phyloP scores from a whole-genome alignment of 83 land plant genomes.

The Diphasiastrum complanatum region DNA sequence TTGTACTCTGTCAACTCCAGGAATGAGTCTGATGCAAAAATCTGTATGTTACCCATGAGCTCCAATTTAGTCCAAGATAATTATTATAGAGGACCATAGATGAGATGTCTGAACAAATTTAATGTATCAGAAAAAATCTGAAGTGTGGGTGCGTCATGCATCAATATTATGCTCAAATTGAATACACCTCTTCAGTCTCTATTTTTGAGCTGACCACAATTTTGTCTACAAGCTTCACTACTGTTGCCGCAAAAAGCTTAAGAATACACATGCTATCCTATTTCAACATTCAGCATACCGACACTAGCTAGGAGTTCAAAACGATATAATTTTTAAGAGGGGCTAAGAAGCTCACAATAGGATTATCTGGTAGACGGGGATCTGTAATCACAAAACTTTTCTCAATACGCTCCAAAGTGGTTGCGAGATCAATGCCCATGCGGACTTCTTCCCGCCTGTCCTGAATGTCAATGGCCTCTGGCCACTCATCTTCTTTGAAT shows the following conservation, averaged over 20 bases:
- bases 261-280: too few species aligned
- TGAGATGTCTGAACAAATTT: too few species aligned
- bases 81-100: background rate
- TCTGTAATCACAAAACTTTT: constrained; percentile 97
- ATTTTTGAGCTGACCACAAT: too few species aligned
- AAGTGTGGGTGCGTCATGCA: too few species aligned
- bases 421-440: constrained; percentile 89
- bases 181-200: too few species aligned
- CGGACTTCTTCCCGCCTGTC: constrained; percentile 68
- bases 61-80: background rate
- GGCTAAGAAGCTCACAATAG: constrained; percentile 54
- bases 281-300: background rate
- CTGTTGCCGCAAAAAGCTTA: too few species aligned
- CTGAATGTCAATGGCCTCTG: constrained; percentile 64
- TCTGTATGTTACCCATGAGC: constrained; percentile 42
- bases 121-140: too few species aligned
- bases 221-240: too few species aligned
- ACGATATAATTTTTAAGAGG: background rate
- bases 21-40: constrained; percentile 97
- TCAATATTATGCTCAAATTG: too few species aligned
- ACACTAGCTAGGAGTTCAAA: background rate
- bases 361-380: constrained; percentile 95
- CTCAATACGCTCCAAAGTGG: constrained; percentile 93
- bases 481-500: constrained; percentile 40
- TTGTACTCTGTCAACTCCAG: constrained; percentile 93